These are phyloP conservation scores for Kwoniella mangroviensis DNA, from an alignment of 768 basidiomycete genomes.

Conservation along the genomic window DNA sequence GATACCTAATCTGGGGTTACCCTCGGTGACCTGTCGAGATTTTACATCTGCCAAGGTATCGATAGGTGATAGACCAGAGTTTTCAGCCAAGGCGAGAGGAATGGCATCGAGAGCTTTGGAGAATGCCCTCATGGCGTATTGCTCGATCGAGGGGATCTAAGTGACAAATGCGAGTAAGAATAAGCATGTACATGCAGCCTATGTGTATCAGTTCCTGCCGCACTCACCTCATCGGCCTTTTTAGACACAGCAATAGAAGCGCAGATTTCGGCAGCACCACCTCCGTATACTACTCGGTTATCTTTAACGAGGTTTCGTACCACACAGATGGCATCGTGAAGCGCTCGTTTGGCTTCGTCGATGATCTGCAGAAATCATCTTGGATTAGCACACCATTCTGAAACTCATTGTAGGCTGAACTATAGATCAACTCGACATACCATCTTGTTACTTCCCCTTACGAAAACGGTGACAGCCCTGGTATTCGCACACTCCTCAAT, in stretches of 20 bases:
- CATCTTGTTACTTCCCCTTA: conserved; percentile 99
- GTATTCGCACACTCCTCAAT: conserved; percentile 98
- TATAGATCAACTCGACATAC: conserved; percentile 60
- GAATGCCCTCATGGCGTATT: conserved; percentile 99
- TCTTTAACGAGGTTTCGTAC: conserved; percentile 94
- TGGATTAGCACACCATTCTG: neutral
- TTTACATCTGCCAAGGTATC: conserved; percentile 96
- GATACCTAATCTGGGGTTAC: conserved; percentile 83
- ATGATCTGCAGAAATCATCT: conserved; percentile 71
- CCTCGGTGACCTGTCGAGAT: conserved; percentile 85
- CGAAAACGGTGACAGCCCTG: conserved; percentile 94
- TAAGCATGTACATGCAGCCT: too few species aligned
- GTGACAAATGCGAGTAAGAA: too few species aligned
- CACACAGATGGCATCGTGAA: conserved; percentile 96
- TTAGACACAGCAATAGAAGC: conserved; percentile 89
- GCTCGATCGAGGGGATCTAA: conserved; percentile 94
- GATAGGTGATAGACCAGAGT: conserved; percentile 94
- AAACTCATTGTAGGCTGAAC: neutral
- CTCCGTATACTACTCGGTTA: conserved; percentile 96
- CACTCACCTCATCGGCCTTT: conserved; percentile 84
- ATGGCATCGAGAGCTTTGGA: conserved; percentile 92
- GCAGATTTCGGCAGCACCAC: conserved; percentile 96
- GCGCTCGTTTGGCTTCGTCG: conserved; percentile 95
- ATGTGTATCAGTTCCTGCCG: too few species aligned
- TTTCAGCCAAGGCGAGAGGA: conserved; percentile 94